Conservation (phyloP, 306 rosid genomes). For the Malus domestica region ASM211411v1 NC_041798.1:30837001-30837500, state of each 20-base stretch:
- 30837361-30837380: no score
- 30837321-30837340: no score
- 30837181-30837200: background rate
- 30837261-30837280: no score
- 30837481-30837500: constrained; percentile 57
- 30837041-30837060: constrained; percentile 64
- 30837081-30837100: background rate
- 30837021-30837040: constrained; percentile 57
- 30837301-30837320: no score
- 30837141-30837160: no score
- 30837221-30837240: no score
- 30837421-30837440: background rate
- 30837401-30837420: background rate
- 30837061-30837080: constrained; percentile 46
- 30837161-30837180: background rate
- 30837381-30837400: no score
- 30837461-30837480: constrained; percentile 75
- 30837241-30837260: no score
- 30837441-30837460: background rate
- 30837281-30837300: no score
- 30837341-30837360: no score
- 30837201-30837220: background rate
- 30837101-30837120: background rate
- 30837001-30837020: constrained; percentile 79
- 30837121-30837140: background rate